Evolutionary conservation across 2,329 filamentous ascomycete species (phyloP), one percentile per base, ranked within the genome.

Genomic region (Apiospora marii): DNA sequence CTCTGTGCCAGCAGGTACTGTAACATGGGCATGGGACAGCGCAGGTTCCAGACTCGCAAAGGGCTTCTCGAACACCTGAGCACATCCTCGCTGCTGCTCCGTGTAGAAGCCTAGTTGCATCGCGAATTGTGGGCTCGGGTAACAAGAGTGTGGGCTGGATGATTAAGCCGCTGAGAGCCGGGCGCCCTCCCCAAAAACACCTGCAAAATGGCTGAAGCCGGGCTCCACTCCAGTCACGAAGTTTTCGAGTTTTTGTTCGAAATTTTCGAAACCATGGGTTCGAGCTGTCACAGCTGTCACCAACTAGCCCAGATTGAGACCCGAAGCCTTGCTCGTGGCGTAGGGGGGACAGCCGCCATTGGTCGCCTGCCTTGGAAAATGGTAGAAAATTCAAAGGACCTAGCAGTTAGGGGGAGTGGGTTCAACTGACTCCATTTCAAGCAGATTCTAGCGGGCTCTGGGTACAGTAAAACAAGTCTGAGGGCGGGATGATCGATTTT

Each of bases 131-230:
- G 58, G 58, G 58, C 0, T 41, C 14, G 8, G 53, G 58, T 64
- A 64, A 41, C 58, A 64, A n/a, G 22, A n/a, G 12, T 30, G 34
- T 34, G 58, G 30, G 34, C 34, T 37, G 13, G 58, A 37, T 64
- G 22, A 64, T 64, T 64, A 64, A 64, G 58, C 58, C 58, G 58
- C n/a, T 34, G 34, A 64, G 58, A 64, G 58, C 58, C 58, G 58
- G n/a, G n/a, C n/a, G n/a, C n/a, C n/a, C 30, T 19, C 16, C 34
- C 58, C 19, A 14, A 34, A 34, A 34, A 19, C 27, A 4, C 51
- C 24, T 16, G 24, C 49, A 16, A 53, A 53, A 30, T 27, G 51
- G 19, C 51, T 27, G 24, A 34, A 7, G 27, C 51, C 27, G 22
- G 7, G 34, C 34, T n/a, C 58, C 58, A 64, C 34, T 41, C 12